These are phyloP conservation scores for Dissophora globulifera DNA, from an alignment of 192 early-diverging fungal species.

Conservation along the genomic window DNA sequence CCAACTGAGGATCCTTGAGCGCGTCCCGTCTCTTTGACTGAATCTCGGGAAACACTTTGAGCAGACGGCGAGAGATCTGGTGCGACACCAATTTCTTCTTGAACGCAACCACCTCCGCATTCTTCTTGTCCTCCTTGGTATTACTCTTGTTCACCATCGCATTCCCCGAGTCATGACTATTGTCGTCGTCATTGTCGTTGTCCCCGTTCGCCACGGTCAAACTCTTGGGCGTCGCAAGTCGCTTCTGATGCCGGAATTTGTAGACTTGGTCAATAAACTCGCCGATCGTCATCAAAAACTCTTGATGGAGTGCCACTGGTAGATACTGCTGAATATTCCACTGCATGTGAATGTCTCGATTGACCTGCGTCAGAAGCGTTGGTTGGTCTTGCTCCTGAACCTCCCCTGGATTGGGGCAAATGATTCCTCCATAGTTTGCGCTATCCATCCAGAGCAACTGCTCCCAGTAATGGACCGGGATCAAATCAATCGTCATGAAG, in stretches of 20 bases:
- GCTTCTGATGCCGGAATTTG: conserved; percentile 57
- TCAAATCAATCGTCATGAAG: conserved; percentile 80
- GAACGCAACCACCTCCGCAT: conserved; percentile 43
- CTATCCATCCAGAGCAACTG: conserved; percentile 93
- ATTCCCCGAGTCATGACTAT: no score
- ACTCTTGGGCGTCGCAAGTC: conserved; percentile 4
- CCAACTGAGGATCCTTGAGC: conserved; percentile 56
- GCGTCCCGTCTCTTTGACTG: conserved; percentile 44
- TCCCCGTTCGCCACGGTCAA: neutral
- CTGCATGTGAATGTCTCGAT: conserved; percentile 68
- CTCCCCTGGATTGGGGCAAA: conserved; percentile 44
- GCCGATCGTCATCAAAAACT: conserved; percentile 76
- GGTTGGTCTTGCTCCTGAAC: conserved; percentile 46
- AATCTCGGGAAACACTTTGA: conserved; percentile 71
- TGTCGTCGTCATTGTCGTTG: conserved; percentile 9
- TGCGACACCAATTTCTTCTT: conserved; percentile 64
- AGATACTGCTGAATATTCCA: conserved; percentile 95
- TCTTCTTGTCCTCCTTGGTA: conserved; percentile 44
- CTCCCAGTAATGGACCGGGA: conserved; percentile 79
- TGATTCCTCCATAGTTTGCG: conserved; percentile 84
- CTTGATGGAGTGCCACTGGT: conserved; percentile 74
- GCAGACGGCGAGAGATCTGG: conserved; percentile 70
- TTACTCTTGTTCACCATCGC: neutral
- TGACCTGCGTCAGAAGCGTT: conserved; percentile 17
- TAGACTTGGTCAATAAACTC: conserved; percentile 77